Conservation (phyloP, 148 eudicot species). For the Bassia scoparia region DNA sequence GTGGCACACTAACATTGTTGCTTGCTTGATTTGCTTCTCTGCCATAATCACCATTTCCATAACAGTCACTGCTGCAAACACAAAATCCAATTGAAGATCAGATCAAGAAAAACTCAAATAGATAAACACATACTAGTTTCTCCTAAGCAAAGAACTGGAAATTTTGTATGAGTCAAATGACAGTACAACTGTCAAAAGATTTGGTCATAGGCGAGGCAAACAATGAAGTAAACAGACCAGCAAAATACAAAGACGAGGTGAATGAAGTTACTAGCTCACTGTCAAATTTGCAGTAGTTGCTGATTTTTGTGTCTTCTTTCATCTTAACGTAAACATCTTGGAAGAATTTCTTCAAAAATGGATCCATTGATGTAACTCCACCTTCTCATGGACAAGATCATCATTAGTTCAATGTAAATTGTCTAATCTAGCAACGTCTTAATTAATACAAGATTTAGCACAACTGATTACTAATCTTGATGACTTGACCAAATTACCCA, state of each 20-base stretch:
- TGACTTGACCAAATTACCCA: too few species aligned
- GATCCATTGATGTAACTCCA: conserved; percentile 49
- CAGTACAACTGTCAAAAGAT: conserved; percentile 32
- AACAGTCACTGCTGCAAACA: conserved; percentile 47
- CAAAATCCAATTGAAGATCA: neutral
- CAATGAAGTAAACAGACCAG: conserved; percentile 44
- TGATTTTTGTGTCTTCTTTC: conserved; percentile 32
- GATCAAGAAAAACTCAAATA: neutral
- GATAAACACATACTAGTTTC: neutral
- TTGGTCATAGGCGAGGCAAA: conserved; percentile 35
- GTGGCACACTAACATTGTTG: conserved; percentile 44
- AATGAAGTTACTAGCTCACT: conserved; percentile 39
- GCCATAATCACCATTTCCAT: conserved; percentile 50
- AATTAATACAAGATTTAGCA: too few species aligned
- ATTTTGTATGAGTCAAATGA: neutral
- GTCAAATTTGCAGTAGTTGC: conserved; percentile 49
- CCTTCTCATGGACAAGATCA: conserved; percentile 26
- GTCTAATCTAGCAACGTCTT: too few species aligned
- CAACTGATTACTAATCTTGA: too few species aligned
- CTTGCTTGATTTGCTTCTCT: conserved; percentile 73
- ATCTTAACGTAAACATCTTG: conserved; percentile 30
- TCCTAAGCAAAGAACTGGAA: neutral
- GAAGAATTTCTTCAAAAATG: conserved; percentile 45
- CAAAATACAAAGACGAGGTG: conserved; percentile 42
- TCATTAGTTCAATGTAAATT: neutral